Evolutionary conservation across 192 early-diverging fungal species (phyloP).

Genomic region (Physocladia obscura): DNA sequence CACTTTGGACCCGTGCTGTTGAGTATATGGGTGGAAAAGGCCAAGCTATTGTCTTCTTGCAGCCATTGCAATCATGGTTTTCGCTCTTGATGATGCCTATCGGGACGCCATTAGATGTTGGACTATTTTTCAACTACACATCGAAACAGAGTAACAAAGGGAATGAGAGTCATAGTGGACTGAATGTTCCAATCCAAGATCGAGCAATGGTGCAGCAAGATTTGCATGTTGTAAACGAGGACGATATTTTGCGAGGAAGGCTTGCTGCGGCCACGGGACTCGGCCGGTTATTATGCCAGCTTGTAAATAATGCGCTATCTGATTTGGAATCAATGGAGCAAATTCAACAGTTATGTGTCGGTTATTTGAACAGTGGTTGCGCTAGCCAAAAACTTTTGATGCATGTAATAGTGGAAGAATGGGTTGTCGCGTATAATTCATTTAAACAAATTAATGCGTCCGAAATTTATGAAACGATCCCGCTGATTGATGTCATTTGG

Average conservation of each 20-base stretch:
- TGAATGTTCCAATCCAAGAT: slow-evolving; percentile 79
- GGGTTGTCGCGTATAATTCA: slow-evolving; percentile 42
- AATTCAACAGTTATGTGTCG: slow-evolving; percentile 53
- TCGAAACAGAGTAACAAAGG: background rate
- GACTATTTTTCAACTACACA: slow-evolving; percentile 36
- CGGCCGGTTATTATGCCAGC: slow-evolving; percentile 64
- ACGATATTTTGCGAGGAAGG: slow-evolving; percentile 79
- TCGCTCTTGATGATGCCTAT: slow-evolving; percentile 78
- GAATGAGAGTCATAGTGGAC: background rate
- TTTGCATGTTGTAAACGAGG: slow-evolving; percentile 73
- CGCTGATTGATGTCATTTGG: slow-evolving; percentile 57
- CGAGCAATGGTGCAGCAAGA: slow-evolving; percentile 90
- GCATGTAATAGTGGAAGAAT: slow-evolving; percentile 77
- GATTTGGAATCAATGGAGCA: background rate
- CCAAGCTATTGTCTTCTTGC: slow-evolving; percentile 2
- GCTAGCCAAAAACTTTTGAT: slow-evolving; percentile 77
- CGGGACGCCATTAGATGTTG: slow-evolving; percentile 71
- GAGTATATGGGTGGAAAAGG: slow-evolving; percentile 24
- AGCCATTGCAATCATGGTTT: slow-evolving; percentile 57
- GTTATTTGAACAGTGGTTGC: slow-evolving; percentile 68
- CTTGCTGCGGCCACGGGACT: slow-evolving; percentile 74
- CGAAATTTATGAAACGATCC: slow-evolving; percentile 32
- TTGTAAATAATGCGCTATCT: slow-evolving; percentile 40
- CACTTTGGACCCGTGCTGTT: slow-evolving; percentile 70
- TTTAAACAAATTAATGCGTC: background rate